Percentiles rank a stretch among this genome's conserved stretches.
Conservation (phyloP, 345 rosid species). For the Corchorus capsularis region DNA sequence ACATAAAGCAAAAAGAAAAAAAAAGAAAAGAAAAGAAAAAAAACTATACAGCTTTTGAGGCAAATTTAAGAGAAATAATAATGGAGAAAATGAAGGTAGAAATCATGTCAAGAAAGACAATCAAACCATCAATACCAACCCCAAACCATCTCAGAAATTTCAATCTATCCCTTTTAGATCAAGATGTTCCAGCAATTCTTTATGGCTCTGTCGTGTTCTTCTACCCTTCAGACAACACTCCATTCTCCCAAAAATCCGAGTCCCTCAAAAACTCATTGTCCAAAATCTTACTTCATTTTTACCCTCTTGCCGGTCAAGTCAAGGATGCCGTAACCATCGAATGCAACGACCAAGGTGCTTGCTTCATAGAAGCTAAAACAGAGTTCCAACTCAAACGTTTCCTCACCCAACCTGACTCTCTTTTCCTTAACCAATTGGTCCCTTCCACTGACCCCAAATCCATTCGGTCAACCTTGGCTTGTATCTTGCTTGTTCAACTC, state of each 20-base stretch:
- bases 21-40: too few relatives aligned
- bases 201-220: background rate
- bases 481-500: constrained; percentile 18
- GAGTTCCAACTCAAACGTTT: background rate
- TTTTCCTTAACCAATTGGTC: constrained; percentile 1
- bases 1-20: background rate
- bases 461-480: background rate
- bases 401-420: constrained; percentile 13
- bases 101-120: background rate
- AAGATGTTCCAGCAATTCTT: background rate
- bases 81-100: constrained; percentile 3
- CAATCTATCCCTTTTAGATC: constrained; percentile 7
- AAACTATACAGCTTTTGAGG: background rate
- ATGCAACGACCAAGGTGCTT: constrained; percentile 27
- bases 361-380: constrained; percentile 17
- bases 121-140: constrained; percentile 7
- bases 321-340: constrained; percentile 15
- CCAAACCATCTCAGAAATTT: background rate
- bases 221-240: background rate
- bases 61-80: background rate
- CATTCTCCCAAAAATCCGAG: background rate
- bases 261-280: constrained; percentile 7
- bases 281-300: constrained; percentile 18
- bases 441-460: constrained; percentile 18
- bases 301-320: constrained; percentile 29